Conservation (phyloP, 2,329 filamentous ascomycete species). For the Botryotinia globosa region DNA sequence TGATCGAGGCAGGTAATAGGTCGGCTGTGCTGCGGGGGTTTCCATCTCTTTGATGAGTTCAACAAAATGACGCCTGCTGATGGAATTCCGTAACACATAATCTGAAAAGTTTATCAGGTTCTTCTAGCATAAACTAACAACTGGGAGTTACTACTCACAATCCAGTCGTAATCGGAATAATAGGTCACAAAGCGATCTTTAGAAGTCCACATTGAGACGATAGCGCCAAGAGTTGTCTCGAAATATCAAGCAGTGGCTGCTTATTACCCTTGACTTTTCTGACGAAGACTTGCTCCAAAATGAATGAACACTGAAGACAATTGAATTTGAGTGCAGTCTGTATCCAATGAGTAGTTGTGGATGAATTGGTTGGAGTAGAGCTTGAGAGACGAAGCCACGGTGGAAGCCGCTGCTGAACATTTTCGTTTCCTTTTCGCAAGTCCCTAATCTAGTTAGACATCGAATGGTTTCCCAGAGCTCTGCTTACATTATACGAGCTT, state of each 20-base stretch:
- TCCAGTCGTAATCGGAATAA: slow-evolving; percentile 48
- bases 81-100: slow-evolving; percentile 49
- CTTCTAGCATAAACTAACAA: not conserved
- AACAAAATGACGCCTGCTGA: slow-evolving; percentile 51
- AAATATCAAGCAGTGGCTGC: slow-evolving; percentile 39
- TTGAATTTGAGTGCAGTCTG: slow-evolving; percentile 27
- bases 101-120: not conserved
- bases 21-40: slow-evolving; percentile 32
- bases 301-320: slow-evolving; percentile 48
- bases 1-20: slow-evolving; percentile 45
- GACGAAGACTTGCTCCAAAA: slow-evolving; percentile 49
- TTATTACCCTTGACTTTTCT: slow-evolving; percentile 41
- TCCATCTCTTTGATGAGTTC: slow-evolving; percentile 47
- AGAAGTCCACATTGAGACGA: slow-evolving; percentile 49
- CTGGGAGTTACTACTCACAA: slow-evolving; percentile 28
- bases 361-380: slow-evolving; percentile 46
- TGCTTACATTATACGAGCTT: not conserved
- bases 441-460: slow-evolving; percentile 36
- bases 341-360: slow-evolving; percentile 40
- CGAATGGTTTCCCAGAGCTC: slow-evolving; percentile 21
- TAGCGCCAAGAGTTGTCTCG: slow-evolving; percentile 47
- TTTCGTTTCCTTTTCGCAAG: slow-evolving; percentile 40
- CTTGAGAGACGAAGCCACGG: slow-evolving; percentile 33
- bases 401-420: slow-evolving; percentile 40
- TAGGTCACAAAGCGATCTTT: slow-evolving; percentile 45